Evolutionary conservation across 2,329 filamentous ascomycete genomes (phyloP), one percentile per base, ranked within the genome.

Genomic region (Aspergillus brasiliensis): DNA sequence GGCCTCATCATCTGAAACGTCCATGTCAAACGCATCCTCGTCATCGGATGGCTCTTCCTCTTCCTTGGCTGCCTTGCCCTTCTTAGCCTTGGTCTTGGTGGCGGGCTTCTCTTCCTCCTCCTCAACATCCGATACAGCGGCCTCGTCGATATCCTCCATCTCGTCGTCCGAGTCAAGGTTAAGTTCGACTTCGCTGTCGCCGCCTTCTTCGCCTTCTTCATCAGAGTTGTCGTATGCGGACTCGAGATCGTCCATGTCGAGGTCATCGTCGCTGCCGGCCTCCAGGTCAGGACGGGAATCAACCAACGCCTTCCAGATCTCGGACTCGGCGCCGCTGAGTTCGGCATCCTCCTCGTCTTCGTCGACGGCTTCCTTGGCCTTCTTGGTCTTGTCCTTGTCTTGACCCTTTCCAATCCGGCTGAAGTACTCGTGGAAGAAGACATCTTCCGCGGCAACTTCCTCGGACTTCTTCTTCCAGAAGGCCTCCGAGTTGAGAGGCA

Each of bases 371-470:
- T 83, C 84, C 65, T 82, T 81, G 53, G 80, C 78, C 74, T 85
- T 83, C 68, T 83, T 83, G 69, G 67, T 48, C 62, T 68, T 69
- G 21, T 67, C 62, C 70, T 83, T 82, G 67, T 81, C 84, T 44
- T 55, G 52, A 13, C 52, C 52, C 76, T 88, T 92, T 63, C 87
- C 87, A 57, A 91, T 78, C 62, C 88, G 86, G 61, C 86, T 88
- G 78, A 99, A 99, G 85, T 99, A 99, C 66, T 92, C 88, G 77
- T 99, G 95, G 86, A 99, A 99, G 86, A 99, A 99, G 40, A 92
- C 91, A 73, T 99, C 95, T 66, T 99, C 93, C 0, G 88, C 91
- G 3, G 90, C 88, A 47, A 99, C 89, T 56, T 98, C 88, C 64
- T 92, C 88, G n/a, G 85, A 83, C 79, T 92, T 93, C 85, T 91